Conservation (phyloP, 441 rosid species). For the Brassica hybrid region DNA sequence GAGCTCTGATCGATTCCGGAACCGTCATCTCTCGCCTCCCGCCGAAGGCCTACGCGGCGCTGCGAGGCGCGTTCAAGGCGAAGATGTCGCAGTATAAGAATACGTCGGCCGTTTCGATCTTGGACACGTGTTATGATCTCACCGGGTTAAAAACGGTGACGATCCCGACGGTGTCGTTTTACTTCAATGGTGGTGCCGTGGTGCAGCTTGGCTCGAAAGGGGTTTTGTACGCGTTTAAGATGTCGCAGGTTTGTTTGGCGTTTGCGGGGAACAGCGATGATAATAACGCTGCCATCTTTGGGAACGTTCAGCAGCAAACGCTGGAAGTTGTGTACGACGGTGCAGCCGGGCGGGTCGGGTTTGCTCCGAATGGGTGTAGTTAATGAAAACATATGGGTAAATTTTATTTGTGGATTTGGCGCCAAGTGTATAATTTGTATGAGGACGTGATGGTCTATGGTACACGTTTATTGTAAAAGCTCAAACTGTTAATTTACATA, state of each 20-base stretch:
- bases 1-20: slow-evolving; percentile 68
- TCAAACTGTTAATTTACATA: slow-evolving; percentile 11
- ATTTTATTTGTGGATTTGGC: slow-evolving; percentile 27
- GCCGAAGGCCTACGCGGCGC: slow-evolving; percentile 50
- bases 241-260: slow-evolving; percentile 75
- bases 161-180: slow-evolving; percentile 58
- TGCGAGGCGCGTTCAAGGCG: slow-evolving; percentile 51
- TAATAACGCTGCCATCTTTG: slow-evolving; percentile 56
- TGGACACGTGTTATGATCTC: slow-evolving; percentile 83
- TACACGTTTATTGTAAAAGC: neutral
- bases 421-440: slow-evolving; percentile 28
- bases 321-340: slow-evolving; percentile 75
- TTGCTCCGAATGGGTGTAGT: slow-evolving; percentile 72
- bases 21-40: slow-evolving; percentile 70
- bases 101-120: slow-evolving; percentile 53
- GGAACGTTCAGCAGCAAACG: slow-evolving; percentile 78
- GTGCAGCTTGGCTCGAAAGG: slow-evolving; percentile 55
- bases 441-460: slow-evolving; percentile 7
- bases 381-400: neutral
- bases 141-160: slow-evolving; percentile 39
- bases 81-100: slow-evolving; percentile 62
- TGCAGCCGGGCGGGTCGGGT: slow-evolving; percentile 64
- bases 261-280: slow-evolving; percentile 71
- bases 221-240: slow-evolving; percentile 38
- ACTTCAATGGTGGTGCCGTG: slow-evolving; percentile 51